Conservation (phyloP, 768 basidiomycete genomes). For the Tylopilus intermedius region DNA sequence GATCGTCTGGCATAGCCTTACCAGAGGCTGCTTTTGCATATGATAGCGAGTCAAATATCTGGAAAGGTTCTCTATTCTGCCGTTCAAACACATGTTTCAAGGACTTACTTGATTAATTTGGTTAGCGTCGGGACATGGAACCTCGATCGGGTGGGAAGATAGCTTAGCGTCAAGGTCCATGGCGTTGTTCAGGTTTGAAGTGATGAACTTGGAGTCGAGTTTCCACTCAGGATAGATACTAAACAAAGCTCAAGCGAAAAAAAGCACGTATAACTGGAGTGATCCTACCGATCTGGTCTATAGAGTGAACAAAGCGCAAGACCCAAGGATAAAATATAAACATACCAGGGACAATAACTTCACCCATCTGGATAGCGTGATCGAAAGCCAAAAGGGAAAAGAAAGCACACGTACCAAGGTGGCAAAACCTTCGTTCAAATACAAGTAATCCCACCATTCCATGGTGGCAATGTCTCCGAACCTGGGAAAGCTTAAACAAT, state of each 20-base stretch:
- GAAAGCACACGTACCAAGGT: slow-evolving; percentile 53
- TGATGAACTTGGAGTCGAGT: slow-evolving; percentile 75
- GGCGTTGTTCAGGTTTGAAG: slow-evolving; percentile 69
- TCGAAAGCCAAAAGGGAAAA: not conserved
- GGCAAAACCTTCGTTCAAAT: slow-evolving; percentile 86
- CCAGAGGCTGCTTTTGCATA: slow-evolving; percentile 83
- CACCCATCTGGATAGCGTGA: slow-evolving; percentile 61
- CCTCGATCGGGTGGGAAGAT: slow-evolving; percentile 91
- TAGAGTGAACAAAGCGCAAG: slow-evolving; percentile 8
- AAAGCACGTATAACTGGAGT: not conserved
- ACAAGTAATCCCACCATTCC: slow-evolving; percentile 88
- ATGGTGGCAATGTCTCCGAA: slow-evolving; percentile 93
- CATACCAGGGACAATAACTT: slow-evolving; percentile 74
- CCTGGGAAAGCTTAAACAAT: slow-evolving; percentile 35
- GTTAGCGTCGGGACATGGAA: slow-evolving; percentile 82
- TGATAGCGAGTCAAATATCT: slow-evolving; percentile 87
- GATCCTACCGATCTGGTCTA: slow-evolving; percentile 48
- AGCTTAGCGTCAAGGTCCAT: slow-evolving; percentile 77
- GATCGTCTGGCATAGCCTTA: slow-evolving; percentile 24
- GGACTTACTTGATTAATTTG: slow-evolving; percentile 65
- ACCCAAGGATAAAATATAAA: slow-evolving; percentile 30
- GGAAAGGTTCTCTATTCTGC: slow-evolving; percentile 1
- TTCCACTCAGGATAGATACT: slow-evolving; percentile 85
- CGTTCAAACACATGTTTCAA: not conserved
- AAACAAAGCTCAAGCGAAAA: slow-evolving; percentile 6